A percentile compares a stretch with the other conserved stretches of the same genome.
Conservation (phyloP, 2,329 filamentous ascomycete genomes). For the Thielaviopsis musarum region DNA sequence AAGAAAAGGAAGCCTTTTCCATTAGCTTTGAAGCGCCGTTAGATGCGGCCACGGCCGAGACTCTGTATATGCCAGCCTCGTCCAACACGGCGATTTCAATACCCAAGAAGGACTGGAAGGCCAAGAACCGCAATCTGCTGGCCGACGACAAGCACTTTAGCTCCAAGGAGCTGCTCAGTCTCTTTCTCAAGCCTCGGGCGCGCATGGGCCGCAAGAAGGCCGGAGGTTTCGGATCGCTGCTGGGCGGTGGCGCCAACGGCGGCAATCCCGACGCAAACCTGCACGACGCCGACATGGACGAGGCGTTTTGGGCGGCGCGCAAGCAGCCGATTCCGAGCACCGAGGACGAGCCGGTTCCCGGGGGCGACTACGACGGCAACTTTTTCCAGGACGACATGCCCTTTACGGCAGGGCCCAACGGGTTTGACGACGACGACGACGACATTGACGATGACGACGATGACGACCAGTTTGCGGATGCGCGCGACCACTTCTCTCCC, state of each 20-base stretch:
- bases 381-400: slow-evolving; percentile 89
- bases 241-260: slow-evolving; percentile 20
- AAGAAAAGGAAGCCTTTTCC: slow-evolving; percentile 92
- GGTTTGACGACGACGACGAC: slow-evolving; percentile 48
- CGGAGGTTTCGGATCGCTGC: slow-evolving; percentile 8
- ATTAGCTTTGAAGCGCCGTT: slow-evolving; percentile 77
- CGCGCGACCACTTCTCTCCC: slow-evolving; percentile 62
- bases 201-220: slow-evolving; percentile 51
- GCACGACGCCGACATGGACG: slow-evolving; percentile 68
- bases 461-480: slow-evolving; percentile 62
- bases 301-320: slow-evolving; percentile 82
- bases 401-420: slow-evolving; percentile 40
- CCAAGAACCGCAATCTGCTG: slow-evolving; percentile 78
- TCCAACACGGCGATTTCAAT: slow-evolving; percentile 69
- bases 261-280: slow-evolving; percentile 30
- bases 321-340: slow-evolving; percentile 32
- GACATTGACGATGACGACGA: slow-evolving; percentile 49
- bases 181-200: slow-evolving; percentile 92
- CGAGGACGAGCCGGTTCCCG: slow-evolving; percentile 30
- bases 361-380: slow-evolving; percentile 85
- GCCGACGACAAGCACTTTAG: slow-evolving; percentile 98
- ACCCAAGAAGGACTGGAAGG: slow-evolving; percentile 90
- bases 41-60: slow-evolving; percentile 50
- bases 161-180: slow-evolving; percentile 69
- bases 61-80: slow-evolving; percentile 65